Evolutionary conservation across 2,329 filamentous ascomycete genomes (phyloP).

Genomic region (Fusarium hainanense): DNA sequence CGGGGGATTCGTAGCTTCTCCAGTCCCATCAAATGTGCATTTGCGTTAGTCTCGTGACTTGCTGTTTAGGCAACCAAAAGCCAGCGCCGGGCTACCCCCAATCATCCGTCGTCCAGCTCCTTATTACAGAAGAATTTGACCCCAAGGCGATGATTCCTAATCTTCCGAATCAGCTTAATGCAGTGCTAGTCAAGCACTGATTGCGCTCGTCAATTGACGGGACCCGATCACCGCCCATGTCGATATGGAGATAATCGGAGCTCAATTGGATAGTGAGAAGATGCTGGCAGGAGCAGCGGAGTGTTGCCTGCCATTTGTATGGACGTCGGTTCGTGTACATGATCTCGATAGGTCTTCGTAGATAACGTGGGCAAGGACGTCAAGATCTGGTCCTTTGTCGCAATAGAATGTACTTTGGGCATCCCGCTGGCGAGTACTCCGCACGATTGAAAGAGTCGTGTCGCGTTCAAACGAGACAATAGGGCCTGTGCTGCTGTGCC

Average conservation of each 20-base stretch:
- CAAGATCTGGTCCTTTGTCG: background rate
- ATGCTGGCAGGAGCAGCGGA: background rate
- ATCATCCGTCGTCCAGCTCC: no score
- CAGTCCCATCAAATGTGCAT: background rate
- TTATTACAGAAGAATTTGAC: background rate
- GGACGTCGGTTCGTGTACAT: background rate
- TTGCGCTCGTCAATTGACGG: background rate
- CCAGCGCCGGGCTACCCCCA: background rate
- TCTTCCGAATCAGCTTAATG: background rate
- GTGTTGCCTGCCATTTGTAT: background rate
- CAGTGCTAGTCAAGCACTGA: background rate
- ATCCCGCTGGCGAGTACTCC: background rate
- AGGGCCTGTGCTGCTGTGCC: background rate
- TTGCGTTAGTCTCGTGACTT: background rate
- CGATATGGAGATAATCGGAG: background rate
- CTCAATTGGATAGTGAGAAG: background rate
- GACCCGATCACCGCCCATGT: background rate
- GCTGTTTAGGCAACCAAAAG: background rate
- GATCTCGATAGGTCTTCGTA: background rate
- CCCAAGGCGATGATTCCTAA: background rate
- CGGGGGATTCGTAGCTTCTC: background rate
- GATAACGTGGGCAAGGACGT: background rate
- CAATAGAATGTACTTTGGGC: background rate
- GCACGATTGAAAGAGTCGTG: accelerated
- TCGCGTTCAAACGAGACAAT: background rate